These are phyloP conservation scores for Aspergillus steynii DNA, from an alignment of 495 filamentous ascomycete species.

Conservation along the genomic window DNA sequence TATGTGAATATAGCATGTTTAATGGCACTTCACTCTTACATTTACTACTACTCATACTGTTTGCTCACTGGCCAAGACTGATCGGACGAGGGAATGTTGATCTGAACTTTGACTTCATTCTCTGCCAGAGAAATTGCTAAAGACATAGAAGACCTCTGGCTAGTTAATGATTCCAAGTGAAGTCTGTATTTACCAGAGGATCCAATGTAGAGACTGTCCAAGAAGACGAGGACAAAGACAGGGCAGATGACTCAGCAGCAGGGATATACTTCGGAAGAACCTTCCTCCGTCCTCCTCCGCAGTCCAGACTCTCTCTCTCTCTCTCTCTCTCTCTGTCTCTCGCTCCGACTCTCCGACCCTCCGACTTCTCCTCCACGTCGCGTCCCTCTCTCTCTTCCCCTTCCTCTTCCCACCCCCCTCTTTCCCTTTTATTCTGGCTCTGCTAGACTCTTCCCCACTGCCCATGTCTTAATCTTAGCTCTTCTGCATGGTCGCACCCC, in stretches of 20 bases:
- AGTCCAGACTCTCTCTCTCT: neutral
- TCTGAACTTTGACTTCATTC: no score
- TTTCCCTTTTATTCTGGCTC: neutral
- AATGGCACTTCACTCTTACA: no score
- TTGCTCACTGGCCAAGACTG: no score
- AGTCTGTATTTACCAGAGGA: no score
- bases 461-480: slow-evolving; percentile 7
- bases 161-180: no score
- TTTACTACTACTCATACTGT: no score
- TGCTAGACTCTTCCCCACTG: neutral
- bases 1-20: no score
- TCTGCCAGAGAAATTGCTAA: no score
- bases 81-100: no score
- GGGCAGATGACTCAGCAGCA: neutral
- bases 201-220: no score
- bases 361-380: neutral
- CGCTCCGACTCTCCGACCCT: neutral
- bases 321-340: neutral
- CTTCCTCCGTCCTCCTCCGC: neutral
- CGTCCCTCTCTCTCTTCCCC: neutral
- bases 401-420: neutral
- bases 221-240: no score
- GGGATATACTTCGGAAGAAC: neutral
- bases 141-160: no score
- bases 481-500: slow-evolving; percentile 19